Base-by-base conservation (phyloP, 75 land plant species). In the Picea sitchensis region DNA sequence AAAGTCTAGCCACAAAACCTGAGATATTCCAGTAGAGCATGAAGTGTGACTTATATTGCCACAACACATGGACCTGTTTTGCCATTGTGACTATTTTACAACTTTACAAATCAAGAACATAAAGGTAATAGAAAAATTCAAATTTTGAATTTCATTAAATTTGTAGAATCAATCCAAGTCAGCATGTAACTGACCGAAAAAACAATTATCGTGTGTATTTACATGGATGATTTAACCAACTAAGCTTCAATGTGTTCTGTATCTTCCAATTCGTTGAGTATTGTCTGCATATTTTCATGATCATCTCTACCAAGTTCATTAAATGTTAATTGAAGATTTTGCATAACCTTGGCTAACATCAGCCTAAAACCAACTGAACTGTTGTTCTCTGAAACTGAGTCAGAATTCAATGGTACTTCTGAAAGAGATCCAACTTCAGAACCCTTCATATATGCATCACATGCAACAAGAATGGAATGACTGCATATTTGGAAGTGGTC, bases 311-410 rank as follows among this genome's bases (percentile, higher is more conserved):
- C 98, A 58, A 88, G 81, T 79, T 93, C 94, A 56, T 58, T 80
- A 18, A 97, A 80, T 14, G 94, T 90, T 6, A 79, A 51, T 23
- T 80, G 69, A 18, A 97, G 94, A 81, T 82, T 91, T 1, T 93
- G 90, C 23, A 87, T 75, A 54, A 97, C 77, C 82, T 97, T 97
- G 0, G 82, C 81, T 75, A 97, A 76, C 93, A 94, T 95, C 47
- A 97, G 77, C 85, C 89, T 91, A 83, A 97, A 97, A 41, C 99
- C 98, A 82, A 84, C 94, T 14, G 99, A 94, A 36, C 87, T 90
- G 51, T 87, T 80, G 65, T 93, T 77, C 72, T 83, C 84, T 60
- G 73, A 41, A 41, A 71, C 73, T 71, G 20, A 21, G 54, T 71
- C 73, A n/a, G 23, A 71, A 2, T 41, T 41, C 73, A 41, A 41